A percentile compares a stretch with the other conserved stretches of the same genome.
Conservation (phyloP, 2,329 filamentous ascomycete species). For the Geoglossum cookeanum region DNA sequence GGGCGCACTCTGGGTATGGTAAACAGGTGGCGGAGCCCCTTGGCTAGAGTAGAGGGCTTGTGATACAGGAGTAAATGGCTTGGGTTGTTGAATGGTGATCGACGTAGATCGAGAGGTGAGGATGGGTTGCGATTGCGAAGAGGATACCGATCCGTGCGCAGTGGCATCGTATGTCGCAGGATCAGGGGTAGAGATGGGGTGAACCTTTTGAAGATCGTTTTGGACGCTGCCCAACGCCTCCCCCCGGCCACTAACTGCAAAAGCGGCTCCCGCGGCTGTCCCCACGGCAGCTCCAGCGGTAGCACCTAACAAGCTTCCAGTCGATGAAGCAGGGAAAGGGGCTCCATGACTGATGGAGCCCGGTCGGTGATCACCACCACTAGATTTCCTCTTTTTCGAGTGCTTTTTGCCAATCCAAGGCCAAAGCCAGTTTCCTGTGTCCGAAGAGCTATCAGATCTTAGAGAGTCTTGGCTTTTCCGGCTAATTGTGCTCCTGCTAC, state of each 20-base stretch:
- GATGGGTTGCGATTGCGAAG: constrained; percentile 22
- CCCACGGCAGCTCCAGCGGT: background rate
- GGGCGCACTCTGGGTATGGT: background rate
- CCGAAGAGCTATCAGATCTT: constrained; percentile 30
- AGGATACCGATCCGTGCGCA: constrained; percentile 28
- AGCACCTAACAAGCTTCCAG: constrained; percentile 6
- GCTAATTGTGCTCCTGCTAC: constrained; percentile 17
- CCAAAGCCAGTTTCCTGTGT: constrained; percentile 39
- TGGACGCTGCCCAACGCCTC: background rate
- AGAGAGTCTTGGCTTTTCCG: constrained; percentile 32
- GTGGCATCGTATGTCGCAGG: constrained; percentile 40
- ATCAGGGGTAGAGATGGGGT: constrained; percentile 47
- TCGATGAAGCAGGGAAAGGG: background rate
- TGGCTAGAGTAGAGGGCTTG: background rate
- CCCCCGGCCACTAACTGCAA: background rate
- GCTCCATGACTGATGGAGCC: background rate
- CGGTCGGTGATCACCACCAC: constrained; percentile 11
- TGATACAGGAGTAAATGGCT: constrained; percentile 52
- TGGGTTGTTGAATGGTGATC: constrained; percentile 66
- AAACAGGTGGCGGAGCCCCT: background rate
- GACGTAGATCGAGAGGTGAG: constrained; percentile 33
- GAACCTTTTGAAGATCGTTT: constrained; percentile 37
- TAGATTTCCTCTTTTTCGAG: constrained; percentile 21
- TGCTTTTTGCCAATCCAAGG: constrained; percentile 32
- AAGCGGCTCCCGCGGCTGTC: background rate